Percentiles rank a stretch among this genome's conserved stretches.
Conservation (phyloP, 148 eudicot species). For the Fallopia convolvulus region DNA sequence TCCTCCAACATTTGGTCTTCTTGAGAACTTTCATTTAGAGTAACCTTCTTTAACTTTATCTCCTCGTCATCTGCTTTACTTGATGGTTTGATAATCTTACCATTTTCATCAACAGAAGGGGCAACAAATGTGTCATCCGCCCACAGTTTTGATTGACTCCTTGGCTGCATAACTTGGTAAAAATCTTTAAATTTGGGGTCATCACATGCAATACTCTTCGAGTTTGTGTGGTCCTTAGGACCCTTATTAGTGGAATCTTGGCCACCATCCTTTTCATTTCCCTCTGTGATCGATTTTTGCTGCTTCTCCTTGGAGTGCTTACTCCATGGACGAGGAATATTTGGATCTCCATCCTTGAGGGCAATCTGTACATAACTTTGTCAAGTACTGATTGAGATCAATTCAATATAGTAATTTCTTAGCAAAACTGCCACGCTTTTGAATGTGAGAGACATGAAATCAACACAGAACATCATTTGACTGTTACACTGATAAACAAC, state of each 20-base stretch:
- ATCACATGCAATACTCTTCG: constrained; percentile 24
- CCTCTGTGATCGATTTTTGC: constrained; percentile 32
- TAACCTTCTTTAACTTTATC: constrained; percentile 16
- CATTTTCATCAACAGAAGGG: constrained; percentile 26
- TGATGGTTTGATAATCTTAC: constrained; percentile 15
- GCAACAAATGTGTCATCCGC: constrained; percentile 56
- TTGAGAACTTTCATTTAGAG: constrained; percentile 23
- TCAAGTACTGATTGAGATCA: background rate
- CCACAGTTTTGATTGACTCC: constrained; percentile 77
- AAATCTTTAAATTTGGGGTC: constrained; percentile 70
- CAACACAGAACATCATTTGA: background rate
- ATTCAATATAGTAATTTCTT: background rate
- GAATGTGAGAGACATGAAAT: background rate
- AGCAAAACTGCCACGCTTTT: background rate
- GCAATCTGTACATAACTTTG: constrained; percentile 46
- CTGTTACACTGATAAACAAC: background rate
- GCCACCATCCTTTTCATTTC: constrained; percentile 20
- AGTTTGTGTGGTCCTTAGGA: constrained; percentile 16
- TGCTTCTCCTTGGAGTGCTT: constrained; percentile 54
- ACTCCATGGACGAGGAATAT: constrained; percentile 92
- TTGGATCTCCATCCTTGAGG: constrained; percentile 65
- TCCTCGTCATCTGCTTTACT: background rate
- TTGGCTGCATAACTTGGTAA: constrained; percentile 71
- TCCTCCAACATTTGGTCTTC: constrained; percentile 17
- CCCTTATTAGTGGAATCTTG: constrained; percentile 12